phyloP scores from a whole-genome alignment of 148 eudicot species.

The Linanthus parryae region DNA sequence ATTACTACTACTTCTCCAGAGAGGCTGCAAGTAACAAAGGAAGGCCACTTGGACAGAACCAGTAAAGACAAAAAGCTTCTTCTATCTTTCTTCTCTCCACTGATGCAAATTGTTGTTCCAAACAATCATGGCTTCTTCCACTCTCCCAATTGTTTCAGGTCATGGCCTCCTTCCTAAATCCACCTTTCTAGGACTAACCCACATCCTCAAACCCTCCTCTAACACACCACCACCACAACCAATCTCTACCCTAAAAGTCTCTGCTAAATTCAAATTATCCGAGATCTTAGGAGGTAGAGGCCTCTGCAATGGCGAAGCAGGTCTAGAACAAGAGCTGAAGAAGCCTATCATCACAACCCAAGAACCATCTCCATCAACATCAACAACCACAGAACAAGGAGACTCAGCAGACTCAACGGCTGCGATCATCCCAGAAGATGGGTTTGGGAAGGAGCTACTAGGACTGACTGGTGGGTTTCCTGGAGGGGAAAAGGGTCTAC shows the following conservation, averaged over 20 bases:
- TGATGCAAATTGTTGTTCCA: no score
- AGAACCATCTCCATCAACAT: constrained; percentile 15
- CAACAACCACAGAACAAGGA: constrained; percentile 14
- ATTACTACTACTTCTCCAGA: no score
- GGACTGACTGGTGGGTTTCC: constrained; percentile 92
- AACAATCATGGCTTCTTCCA: constrained; percentile 41
- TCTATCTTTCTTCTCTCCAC: no score
- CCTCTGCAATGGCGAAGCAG: constrained; percentile 77
- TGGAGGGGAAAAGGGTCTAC: constrained; percentile 83
- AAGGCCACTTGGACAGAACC: no score
- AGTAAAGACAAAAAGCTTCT: no score
- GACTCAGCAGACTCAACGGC: constrained; percentile 13
- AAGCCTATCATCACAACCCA: constrained; percentile 16
- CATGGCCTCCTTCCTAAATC: constrained; percentile 38
- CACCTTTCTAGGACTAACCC: constrained; percentile 50
- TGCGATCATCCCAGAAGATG: constrained; percentile 31
- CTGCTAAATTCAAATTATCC: constrained; percentile 59
- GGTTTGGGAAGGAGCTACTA: constrained; percentile 65
- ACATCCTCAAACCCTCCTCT: constrained; percentile 18
- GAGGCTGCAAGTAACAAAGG: no score
- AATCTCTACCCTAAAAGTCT: constrained; percentile 13
- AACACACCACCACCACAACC: constrained; percentile 13
- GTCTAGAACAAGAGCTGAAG: constrained; percentile 57
- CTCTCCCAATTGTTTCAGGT: constrained; percentile 36
- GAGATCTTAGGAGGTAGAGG: constrained; percentile 88